Evolutionary conservation across 2,329 filamentous ascomycete species (phyloP), one percentile per base, ranked within the genome.

Genomic region (Cyphellophora europaea): DNA sequence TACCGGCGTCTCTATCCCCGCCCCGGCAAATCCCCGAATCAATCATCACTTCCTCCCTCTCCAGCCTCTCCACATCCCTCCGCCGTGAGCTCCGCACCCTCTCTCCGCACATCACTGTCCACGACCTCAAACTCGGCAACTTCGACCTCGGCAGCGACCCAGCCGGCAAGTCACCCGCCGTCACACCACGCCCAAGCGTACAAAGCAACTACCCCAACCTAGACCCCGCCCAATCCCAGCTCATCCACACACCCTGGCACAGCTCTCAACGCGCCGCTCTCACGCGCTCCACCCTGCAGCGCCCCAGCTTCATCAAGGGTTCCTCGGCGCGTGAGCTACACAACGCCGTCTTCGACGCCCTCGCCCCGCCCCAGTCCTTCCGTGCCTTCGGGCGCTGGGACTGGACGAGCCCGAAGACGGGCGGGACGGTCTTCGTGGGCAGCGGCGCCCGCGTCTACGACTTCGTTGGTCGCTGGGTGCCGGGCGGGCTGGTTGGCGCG

Each of bases 101-200:
- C 73, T 57, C 36, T 46, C 71, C 34, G 81, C 58, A 59, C 36
- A 54, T 95, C 35, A 74, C 81, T 25, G 82, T 95, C 13, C 82
- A 82, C 2, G 86, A 95, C 54, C 71, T 98, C 55, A 86, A 89
- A 59, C 77, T 96, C 2, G 91, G 91, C 39, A 88, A 85, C 14
- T 86, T 98, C 55, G 89, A 96, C 59, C 78, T 89, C 49, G 76
- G 77, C 5, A 69, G 78, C 79, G 59, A 69, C 64, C 71, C 32
- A 86, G 82, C 82, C 59, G 49, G 38, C 54, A 50, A 6, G 48
- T 64, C 57, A 72, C 69, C 47, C 79, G 58, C 36, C 56, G 65
- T 32, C 58, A 64, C 33, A 23, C 18, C 41, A 12, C 35, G 37
- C 14, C 32, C 30, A 2, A 15, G 30, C 19, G 17, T n/a, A n/a